Percentiles rank a stretch among this genome's conserved stretches.
phyloP scores from a whole-genome alignment of 2,329 filamentous ascomycete species.

The Xylaria sp. region DNA sequence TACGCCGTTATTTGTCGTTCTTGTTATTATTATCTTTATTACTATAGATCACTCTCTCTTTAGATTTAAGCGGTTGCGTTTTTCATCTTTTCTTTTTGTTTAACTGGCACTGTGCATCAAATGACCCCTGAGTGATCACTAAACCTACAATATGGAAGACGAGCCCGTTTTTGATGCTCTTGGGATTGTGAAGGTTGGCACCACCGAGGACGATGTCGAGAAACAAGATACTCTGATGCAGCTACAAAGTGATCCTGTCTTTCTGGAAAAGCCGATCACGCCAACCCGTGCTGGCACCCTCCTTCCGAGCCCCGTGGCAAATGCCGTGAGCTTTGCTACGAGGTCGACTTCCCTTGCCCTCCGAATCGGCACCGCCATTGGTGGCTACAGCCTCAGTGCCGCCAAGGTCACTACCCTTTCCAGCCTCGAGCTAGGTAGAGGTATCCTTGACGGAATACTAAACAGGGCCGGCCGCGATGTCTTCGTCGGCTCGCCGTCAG shows the following conservation, averaged over 20 bases:
- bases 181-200: slow-evolving; percentile 28
- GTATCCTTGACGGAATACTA: slow-evolving; percentile 65
- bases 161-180: neutral
- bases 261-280: slow-evolving; percentile 22
- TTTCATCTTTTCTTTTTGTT: neutral
- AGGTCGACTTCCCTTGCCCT: slow-evolving; percentile 69
- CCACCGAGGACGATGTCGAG: slow-evolving; percentile 26
- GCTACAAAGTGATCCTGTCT: neutral
- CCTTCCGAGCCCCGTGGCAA: slow-evolving; percentile 67
- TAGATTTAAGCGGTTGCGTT: neutral
- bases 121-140: neutral
- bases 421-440: slow-evolving; percentile 66
- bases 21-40: slow-evolving; percentile 3
- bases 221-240: slow-evolving; percentile 23
- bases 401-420: slow-evolving; percentile 68
- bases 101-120: neutral
- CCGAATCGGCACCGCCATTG: slow-evolving; percentile 63
- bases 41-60: neutral
- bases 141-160: neutral
- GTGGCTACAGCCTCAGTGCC: slow-evolving; percentile 63
- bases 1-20: neutral
- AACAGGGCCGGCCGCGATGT: slow-evolving; percentile 64
- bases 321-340: slow-evolving; percentile 69
- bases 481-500: slow-evolving; percentile 56
- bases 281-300: slow-evolving; percentile 58